phyloP scores from a whole-genome alignment of 208 protist genomes.

The Leishmania lainsoni region DNA sequence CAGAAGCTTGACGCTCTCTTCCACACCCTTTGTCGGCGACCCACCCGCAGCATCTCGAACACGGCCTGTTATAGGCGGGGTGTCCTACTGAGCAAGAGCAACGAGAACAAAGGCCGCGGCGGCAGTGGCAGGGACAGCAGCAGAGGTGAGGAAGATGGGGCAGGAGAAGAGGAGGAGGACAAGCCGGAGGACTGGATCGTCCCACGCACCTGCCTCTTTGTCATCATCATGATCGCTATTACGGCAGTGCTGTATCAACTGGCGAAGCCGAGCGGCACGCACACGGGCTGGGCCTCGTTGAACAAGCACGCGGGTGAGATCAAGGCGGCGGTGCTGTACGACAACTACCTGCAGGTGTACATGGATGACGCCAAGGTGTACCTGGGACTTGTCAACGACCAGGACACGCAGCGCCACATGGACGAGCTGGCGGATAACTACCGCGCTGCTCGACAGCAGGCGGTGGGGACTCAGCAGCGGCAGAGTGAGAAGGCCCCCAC shows the following conservation, averaged over 20 bases:
- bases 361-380: slow-evolving; percentile 53
- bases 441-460: slow-evolving; percentile 20
- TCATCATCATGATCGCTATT: slow-evolving; percentile 52
- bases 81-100: slow-evolving; percentile 9
- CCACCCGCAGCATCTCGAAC: not conserved
- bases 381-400: slow-evolving; percentile 58
- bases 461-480: slow-evolving; percentile 29
- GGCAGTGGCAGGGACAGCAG: slow-evolving; percentile 14
- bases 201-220: slow-evolving; percentile 59
- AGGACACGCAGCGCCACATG: slow-evolving; percentile 64
- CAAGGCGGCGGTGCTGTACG: slow-evolving; percentile 48
- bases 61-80: not conserved
- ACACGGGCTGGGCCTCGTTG: slow-evolving; percentile 56
- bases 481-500: slow-evolving; percentile 8
- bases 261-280: slow-evolving; percentile 40
- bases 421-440: slow-evolving; percentile 43
- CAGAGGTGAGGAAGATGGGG: slow-evolving; percentile 15
- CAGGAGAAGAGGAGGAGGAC: slow-evolving; percentile 37
- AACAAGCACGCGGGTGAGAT: slow-evolving; percentile 46
- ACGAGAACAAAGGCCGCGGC: not conserved
- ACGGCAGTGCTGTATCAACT: slow-evolving; percentile 55
- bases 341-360: slow-evolving; percentile 65
- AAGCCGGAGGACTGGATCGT: slow-evolving; percentile 55
- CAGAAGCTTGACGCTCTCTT: slow-evolving; percentile 1
- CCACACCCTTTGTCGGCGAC: not conserved